These are phyloP conservation scores for Tulasnella sp. DNA, from an alignment of 768 basidiomycete genomes.

Conservation along the genomic window DNA sequence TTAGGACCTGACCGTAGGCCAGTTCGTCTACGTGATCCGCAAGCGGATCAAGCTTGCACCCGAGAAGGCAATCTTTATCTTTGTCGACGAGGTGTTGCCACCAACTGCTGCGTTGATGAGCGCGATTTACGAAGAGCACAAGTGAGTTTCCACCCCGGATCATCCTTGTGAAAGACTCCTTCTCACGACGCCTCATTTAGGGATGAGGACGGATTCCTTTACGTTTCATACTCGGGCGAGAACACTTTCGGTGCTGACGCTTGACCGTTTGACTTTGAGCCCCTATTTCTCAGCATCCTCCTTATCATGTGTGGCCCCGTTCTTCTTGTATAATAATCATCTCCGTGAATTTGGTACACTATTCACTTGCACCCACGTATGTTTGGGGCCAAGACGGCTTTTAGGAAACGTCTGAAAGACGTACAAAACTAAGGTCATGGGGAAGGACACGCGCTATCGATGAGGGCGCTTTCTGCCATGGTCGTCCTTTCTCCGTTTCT, in stretches of 20 bases:
- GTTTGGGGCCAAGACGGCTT: conserved; percentile 24
- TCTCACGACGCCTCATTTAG: conserved; percentile 35
- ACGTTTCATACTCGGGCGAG: conserved; percentile 97
- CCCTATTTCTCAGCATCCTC: neutral
- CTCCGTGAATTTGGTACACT: neutral
- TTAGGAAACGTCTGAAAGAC: neutral
- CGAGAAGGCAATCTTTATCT: conserved; percentile 99
- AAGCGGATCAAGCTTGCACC: conserved; percentile 99
- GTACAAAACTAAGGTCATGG: neutral
- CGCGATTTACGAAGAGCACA: conserved; percentile 99
- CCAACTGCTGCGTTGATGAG: conserved; percentile 98
- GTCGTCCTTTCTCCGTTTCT: neutral
- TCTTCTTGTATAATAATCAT: conserved; percentile 1
- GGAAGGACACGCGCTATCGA: conserved; percentile 1
- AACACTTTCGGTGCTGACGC: conserved; percentile 71
- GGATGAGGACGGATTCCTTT: conserved; percentile 98
- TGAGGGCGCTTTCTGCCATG: neutral
- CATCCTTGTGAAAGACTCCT: neutral
- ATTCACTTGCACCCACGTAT: conserved; percentile 30
- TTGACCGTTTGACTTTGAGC: neutral
- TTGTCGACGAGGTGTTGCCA: conserved; percentile 96
- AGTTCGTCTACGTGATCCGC: conserved; percentile 99
- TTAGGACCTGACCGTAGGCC: conserved; percentile 92
- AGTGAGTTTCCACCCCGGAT: conserved; percentile 48
- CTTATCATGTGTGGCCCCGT: neutral